Percentiles rank a stretch among this genome's conserved stretches.
These are phyloP conservation scores for Penicillium polonicum DNA, from an alignment of 2,329 filamentous ascomycete species.

Conservation along the genomic window DNA sequence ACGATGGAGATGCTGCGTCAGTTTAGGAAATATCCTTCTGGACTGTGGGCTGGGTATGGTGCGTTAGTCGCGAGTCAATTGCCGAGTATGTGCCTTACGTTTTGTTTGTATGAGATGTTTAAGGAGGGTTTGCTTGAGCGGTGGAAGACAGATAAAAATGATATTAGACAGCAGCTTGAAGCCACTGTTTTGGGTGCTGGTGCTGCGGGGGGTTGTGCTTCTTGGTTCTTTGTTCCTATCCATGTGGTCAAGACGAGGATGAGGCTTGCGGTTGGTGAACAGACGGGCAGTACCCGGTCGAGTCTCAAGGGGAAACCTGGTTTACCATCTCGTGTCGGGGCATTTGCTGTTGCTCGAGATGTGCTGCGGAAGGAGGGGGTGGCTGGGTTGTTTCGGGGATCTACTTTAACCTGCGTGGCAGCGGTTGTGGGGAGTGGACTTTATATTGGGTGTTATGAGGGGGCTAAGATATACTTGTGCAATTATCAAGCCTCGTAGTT, in stretches of 20 bases:
- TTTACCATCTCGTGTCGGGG: background rate
- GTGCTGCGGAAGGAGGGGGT: conserved; percentile 7
- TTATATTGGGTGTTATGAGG: conserved; percentile 14
- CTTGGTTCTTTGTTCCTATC: conserved; percentile 13
- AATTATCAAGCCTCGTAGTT: background rate
- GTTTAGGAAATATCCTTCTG: conserved; percentile 2
- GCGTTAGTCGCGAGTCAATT: conserved; percentile 10
- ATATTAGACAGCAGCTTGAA: background rate
- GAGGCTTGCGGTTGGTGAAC: conserved; percentile 9
- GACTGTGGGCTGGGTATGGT: conserved; percentile 8
- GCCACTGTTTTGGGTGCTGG: conserved; percentile 7
- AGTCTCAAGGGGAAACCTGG: background rate
- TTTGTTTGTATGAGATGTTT: conserved; percentile 12
- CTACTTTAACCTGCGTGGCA: conserved; percentile 8
- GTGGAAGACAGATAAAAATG: background rate
- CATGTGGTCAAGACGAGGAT: conserved; percentile 13
- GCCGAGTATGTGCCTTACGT: conserved; percentile 11
- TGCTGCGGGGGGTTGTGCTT: conserved; percentile 7
- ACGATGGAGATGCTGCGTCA: conserved; percentile 3
- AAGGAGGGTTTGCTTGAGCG: conserved; percentile 7
- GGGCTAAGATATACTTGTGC: conserved; percentile 26
- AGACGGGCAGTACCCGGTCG: background rate
- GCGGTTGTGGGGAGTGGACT: conserved; percentile 8
- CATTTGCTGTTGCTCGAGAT: conserved; percentile 1
- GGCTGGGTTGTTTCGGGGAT: conserved; percentile 13